A percentile compares a stretch with the other conserved stretches of the same genome.
phyloP scores from a whole-genome alignment of 257 asterid species.

The Prunella vulgaris region DNA sequence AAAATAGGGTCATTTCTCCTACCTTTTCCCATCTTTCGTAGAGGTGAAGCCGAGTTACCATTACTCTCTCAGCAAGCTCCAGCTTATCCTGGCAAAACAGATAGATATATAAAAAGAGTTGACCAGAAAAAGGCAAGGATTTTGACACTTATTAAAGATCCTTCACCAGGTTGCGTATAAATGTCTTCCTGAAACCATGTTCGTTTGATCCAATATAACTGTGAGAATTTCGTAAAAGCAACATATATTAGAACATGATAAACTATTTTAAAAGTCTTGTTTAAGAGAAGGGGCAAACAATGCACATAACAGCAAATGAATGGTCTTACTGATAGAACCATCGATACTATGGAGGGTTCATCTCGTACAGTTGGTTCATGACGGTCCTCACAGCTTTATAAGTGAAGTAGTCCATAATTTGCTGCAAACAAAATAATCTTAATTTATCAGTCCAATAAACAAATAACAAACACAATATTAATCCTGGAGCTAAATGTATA shows the following conservation, averaged over 20 bases:
- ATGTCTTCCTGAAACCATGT: constrained; percentile 59
- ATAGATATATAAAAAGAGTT: no score
- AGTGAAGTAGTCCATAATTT: constrained; percentile 73
- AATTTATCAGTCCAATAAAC: no score
- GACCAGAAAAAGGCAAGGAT: no score
- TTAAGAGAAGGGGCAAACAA: no score
- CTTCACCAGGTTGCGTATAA: constrained; percentile 74
- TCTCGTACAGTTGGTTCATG: constrained; percentile 77
- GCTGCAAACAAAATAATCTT: constrained; percentile 38
- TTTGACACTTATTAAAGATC: no score
- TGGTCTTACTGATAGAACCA: constrained; percentile 78
- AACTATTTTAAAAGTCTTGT: not conserved
- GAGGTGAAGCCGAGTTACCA: constrained; percentile 86
- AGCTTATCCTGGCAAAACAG: constrained; percentile 46
- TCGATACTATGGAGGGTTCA: constrained; percentile 81
- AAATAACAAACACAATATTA: no score
- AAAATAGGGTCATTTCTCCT: not conserved
- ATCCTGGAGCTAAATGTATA: no score
- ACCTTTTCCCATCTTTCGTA: constrained; percentile 90
- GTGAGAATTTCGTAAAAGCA: constrained; percentile 7
- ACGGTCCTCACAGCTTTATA: constrained; percentile 94
- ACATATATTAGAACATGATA: not conserved
- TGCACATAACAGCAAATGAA: not conserved
- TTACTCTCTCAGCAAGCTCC: constrained; percentile 89
- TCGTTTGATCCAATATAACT: constrained; percentile 60